Conservation (phyloP, 805 yeast species). For the Nakazawaea siamensis region DNA sequence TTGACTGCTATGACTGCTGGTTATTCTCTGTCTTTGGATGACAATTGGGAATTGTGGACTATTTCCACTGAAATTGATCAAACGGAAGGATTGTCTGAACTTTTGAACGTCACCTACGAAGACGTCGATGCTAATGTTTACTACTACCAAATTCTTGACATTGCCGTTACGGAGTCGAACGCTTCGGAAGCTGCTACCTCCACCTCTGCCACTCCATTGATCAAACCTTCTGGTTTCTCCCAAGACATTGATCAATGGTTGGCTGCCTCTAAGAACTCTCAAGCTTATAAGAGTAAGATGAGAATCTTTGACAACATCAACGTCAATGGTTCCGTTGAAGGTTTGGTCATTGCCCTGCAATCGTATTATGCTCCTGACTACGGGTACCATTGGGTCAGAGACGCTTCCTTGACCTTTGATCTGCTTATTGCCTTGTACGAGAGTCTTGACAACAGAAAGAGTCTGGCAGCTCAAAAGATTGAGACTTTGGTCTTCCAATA, state of each 20-base stretch:
- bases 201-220: slow-evolving; percentile 2
- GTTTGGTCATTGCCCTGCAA: slow-evolving; percentile 7
- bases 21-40: neutral
- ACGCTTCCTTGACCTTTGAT: slow-evolving; percentile 6
- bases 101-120: slow-evolving; percentile 2
- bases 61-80: neutral
- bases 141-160: neutral
- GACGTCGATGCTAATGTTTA: neutral
- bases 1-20: slow-evolving; percentile 7
- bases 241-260: slow-evolving; percentile 4
- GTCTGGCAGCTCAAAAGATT: neutral
- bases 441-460: neutral
- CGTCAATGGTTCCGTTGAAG: slow-evolving; percentile 5
- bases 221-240: slow-evolving; percentile 4
- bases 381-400: slow-evolving; percentile 8
- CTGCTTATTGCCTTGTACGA: slow-evolving; percentile 1
- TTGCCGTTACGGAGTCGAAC: neutral
- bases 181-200: neutral
- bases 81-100: slow-evolving; percentile 1
- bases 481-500: slow-evolving; percentile 9
- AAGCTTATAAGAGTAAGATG: slow-evolving; percentile 2
- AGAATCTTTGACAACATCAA: slow-evolving; percentile 8
- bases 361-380: slow-evolving; percentile 5
- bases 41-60: slow-evolving; percentile 7
- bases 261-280: neutral